Percentiles rank a stretch among this genome's conserved stretches.
Evolutionary conservation across 116 monocot species (phyloP).

Genomic region (Dioscorea cayenensis): DNA sequence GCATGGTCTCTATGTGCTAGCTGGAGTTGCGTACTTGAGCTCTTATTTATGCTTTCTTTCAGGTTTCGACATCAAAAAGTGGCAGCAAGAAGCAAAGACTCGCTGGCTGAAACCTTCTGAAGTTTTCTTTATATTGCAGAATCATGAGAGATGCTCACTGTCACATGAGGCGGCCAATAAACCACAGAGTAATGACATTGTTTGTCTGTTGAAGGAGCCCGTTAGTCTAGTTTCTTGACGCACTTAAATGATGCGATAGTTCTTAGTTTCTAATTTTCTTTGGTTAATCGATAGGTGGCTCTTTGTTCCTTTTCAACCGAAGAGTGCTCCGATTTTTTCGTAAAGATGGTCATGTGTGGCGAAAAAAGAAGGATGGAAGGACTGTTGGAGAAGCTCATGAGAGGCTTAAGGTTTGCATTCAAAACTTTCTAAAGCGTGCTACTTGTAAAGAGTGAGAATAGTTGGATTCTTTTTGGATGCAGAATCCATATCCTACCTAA

Average conservation of each 20-base stretch:
- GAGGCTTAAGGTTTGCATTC: neutral
- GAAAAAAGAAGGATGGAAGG: conserved; percentile 3
- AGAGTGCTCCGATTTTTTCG: conserved; percentile 29
- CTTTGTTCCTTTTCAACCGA: conserved; percentile 73
- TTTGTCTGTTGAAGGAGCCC: neutral
- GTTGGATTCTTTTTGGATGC: neutral
- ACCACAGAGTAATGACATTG: conserved; percentile 54
- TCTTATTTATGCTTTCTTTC: neutral
- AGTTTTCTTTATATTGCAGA: conserved; percentile 63
- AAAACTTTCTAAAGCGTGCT: neutral
- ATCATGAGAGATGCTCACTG: conserved; percentile 52
- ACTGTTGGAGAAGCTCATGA: conserved; percentile 1
- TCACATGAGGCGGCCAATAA: conserved; percentile 29
- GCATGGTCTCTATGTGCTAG: too few species aligned
- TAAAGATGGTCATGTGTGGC: neutral
- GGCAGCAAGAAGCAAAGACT: conserved; percentile 43
- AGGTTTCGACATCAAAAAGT: conserved; percentile 58
- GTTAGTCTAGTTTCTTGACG: neutral
- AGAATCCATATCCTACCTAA: neutral
- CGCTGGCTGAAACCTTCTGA: conserved; percentile 88
- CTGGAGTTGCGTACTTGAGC: neutral
- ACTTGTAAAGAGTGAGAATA: neutral
- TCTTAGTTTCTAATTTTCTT: neutral
- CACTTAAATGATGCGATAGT: neutral
- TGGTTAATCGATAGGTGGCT: conserved; percentile 55